Evolutionary conservation across 108 stramenopile species (phyloP).

Genomic region (Phaeodactylum tricornutum): DNA sequence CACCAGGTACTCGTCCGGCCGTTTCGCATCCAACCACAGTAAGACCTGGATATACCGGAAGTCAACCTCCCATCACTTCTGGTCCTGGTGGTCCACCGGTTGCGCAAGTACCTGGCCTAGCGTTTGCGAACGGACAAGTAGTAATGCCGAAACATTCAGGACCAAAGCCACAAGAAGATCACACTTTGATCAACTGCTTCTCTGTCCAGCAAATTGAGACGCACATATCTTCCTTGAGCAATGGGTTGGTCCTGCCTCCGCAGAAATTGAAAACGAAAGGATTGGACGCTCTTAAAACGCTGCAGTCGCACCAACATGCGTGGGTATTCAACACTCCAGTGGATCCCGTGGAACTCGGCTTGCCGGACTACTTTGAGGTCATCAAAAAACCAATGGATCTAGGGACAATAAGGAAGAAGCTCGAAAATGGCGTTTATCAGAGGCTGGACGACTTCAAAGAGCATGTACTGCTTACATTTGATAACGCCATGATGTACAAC

Average conservation of each 20-base stretch:
- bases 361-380: constrained; percentile 94
- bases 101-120: constrained; percentile 29
- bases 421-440: constrained; percentile 89
- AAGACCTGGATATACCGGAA: not conserved
- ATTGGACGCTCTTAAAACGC: constrained; percentile 71
- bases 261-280: constrained; percentile 73
- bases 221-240: constrained; percentile 86
- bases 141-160: constrained; percentile 57
- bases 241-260: constrained; percentile 66
- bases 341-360: constrained; percentile 88
- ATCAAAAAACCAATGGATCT: constrained; percentile 97
- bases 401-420: constrained; percentile 85
- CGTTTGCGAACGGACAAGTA: constrained; percentile 63
- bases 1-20: not conserved
- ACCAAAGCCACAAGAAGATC: constrained; percentile 89
- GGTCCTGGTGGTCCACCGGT: constrained; percentile 9
- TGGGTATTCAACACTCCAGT: constrained; percentile 92
- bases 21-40: constrained; percentile 7
- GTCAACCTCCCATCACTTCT: too few relatives aligned
- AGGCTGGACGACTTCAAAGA: constrained; percentile 73
- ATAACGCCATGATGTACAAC: constrained; percentile 98
- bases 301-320: constrained; percentile 83
- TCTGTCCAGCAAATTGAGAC: constrained; percentile 86
- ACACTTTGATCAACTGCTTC: constrained; percentile 91
- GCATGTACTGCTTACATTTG: constrained; percentile 87